phyloP scores from a whole-genome alignment of 306 rosid species.

The Morella rubra region DNA sequence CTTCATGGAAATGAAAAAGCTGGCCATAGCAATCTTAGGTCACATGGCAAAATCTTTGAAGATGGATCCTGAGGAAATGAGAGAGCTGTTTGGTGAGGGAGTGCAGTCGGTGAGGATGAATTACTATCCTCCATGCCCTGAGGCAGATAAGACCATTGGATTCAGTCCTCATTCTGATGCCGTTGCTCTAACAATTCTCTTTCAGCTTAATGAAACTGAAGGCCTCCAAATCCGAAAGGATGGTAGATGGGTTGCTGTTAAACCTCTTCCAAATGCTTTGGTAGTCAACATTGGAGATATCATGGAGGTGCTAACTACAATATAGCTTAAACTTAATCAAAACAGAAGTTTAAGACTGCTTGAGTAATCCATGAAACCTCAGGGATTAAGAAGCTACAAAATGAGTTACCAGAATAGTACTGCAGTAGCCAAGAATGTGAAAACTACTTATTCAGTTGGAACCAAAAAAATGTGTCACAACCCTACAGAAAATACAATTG shows the following conservation, averaged over 20 bases:
- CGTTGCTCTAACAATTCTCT: slow-evolving; percentile 34
- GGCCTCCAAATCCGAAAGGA: slow-evolving; percentile 44
- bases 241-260: slow-evolving; percentile 43
- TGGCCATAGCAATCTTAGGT: slow-evolving; percentile 8
- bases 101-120: slow-evolving; percentile 33
- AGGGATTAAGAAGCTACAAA: background rate
- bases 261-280: slow-evolving; percentile 48
- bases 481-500: too few relatives aligned
- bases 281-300: slow-evolving; percentile 43
- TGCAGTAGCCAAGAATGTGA: background rate
- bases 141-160: slow-evolving; percentile 38
- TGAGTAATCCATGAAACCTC: background rate
- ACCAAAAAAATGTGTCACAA: too few relatives aligned
- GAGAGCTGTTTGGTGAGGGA: slow-evolving; percentile 24
- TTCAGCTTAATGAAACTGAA: slow-evolving; percentile 39
- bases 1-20: slow-evolving; percentile 18
- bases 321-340: background rate
- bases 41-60: slow-evolving; percentile 30
- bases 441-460: too few relatives aligned
- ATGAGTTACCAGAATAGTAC: background rate
- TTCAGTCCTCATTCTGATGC: slow-evolving; percentile 34
- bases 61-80: slow-evolving; percentile 23
- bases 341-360: too few relatives aligned
- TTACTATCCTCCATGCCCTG: slow-evolving; percentile 45
- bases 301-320: slow-evolving; percentile 33